Conservation (phyloP, 176 grass and related monocot genomes). For the Pontederia crassipes region DNA sequence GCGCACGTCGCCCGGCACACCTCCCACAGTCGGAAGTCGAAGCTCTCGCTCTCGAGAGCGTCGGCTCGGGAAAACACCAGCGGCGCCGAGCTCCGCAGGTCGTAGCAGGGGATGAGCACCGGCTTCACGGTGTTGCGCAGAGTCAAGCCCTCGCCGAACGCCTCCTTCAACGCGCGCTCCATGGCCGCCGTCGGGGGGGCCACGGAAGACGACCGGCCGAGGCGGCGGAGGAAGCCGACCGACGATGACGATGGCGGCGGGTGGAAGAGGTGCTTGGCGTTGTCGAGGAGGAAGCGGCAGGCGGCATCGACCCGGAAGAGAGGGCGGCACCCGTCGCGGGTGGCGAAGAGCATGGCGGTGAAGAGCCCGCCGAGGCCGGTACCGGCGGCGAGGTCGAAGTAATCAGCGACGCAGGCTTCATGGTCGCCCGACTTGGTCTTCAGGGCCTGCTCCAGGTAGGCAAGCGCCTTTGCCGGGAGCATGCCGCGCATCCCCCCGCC, state of each 20-base stretch:
- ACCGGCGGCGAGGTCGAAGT: conserved; percentile 81
- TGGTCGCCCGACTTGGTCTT: conserved; percentile 47
- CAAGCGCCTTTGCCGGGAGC: conserved; percentile 62
- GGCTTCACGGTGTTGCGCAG: conserved; percentile 87
- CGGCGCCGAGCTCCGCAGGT: conserved; percentile 52
- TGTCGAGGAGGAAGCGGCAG: conserved; percentile 68
- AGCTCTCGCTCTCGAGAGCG: too few relatives aligned
- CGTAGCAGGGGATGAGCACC: conserved; percentile 89
- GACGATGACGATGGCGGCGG: conserved; percentile 15
- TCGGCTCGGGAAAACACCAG: too few relatives aligned
- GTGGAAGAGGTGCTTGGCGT: conserved; percentile 50
- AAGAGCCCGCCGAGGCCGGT: conserved; percentile 79
- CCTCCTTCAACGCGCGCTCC: conserved; percentile 43
- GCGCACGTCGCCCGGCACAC: conserved; percentile 11
- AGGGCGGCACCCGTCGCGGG: conserved; percentile 36
- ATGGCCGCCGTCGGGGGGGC: conserved; percentile 44
- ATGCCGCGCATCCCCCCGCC: conserved; percentile 59
- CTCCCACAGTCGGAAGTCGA: too few relatives aligned
- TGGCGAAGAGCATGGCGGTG: conserved; percentile 85
- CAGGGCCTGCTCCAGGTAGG: conserved; percentile 72
- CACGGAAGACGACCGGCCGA: conserved; percentile 18
- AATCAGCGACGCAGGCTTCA: conserved; percentile 70
- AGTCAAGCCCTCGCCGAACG: conserved; percentile 71
- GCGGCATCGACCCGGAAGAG: conserved; percentile 77
- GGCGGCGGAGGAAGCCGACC: conserved; percentile 25